Conservation (phyloP, 1,284 basidiomycete genomes). For the Trametes hirsuta region DNA sequence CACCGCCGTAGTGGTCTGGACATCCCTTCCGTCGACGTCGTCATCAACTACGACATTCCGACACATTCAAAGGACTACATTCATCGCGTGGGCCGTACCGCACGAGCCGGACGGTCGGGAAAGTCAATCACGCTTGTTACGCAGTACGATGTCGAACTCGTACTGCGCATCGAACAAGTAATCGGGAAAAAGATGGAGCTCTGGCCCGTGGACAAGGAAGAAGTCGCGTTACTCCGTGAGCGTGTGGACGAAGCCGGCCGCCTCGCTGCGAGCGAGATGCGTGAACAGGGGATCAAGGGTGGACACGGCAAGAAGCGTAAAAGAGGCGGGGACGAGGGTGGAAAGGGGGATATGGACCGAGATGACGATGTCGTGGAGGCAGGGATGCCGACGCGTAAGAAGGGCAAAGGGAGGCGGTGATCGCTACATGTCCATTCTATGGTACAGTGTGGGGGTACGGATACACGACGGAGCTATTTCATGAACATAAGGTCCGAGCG, state of each 20-base stretch:
- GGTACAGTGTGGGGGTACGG: neutral
- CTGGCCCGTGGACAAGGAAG: conserved; percentile 91
- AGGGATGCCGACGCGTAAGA: conserved; percentile 64
- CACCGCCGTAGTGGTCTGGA: conserved; percentile 77
- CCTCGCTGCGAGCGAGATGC: conserved; percentile 81
- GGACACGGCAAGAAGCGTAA: conserved; percentile 53
- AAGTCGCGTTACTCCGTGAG: conserved; percentile 87
- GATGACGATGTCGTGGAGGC: conserved; percentile 89
- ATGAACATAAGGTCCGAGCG: conserved; percentile 79
- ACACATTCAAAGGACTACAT: conserved; percentile 99
- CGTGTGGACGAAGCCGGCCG: conserved; percentile 90
- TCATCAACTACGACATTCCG: conserved; percentile 98
- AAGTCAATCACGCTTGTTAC: conserved; percentile 97
- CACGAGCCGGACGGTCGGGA: conserved; percentile 93
- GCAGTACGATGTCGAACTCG: conserved; percentile 97
- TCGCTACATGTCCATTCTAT: neutral
- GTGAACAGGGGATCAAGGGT: conserved; percentile 60
- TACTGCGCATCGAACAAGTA: conserved; percentile 93
- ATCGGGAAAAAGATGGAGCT: conserved; percentile 92
- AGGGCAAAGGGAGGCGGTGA: conserved; percentile 35
- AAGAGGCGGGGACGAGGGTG: conserved; percentile 52
- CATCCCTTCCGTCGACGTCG: conserved; percentile 95
- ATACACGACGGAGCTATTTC: conserved; percentile 29
- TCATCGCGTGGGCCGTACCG: conserved; percentile 96
- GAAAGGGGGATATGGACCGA: conserved; percentile 75